Evolutionary conservation across 495 filamentous ascomycete genomes (phyloP).

Genomic region (Xylaria nigripes): DNA sequence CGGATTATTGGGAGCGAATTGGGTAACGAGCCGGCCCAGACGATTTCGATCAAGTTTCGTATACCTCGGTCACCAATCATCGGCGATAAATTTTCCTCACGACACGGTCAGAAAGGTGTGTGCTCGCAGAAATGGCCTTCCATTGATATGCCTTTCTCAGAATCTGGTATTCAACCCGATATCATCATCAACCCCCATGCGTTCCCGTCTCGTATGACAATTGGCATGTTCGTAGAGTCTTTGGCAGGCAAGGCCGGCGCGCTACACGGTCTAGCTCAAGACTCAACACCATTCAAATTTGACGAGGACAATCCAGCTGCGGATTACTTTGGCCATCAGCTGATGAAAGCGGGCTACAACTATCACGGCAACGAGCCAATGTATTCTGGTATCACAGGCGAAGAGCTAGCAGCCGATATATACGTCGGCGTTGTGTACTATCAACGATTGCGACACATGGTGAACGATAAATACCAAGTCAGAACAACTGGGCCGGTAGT

Average conservation of each 20-base stretch:
- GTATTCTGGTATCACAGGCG: constrained; percentile 91
- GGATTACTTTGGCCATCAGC: constrained; percentile 93
- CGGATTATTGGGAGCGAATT: constrained; percentile 76
- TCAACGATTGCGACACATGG: constrained; percentile 96
- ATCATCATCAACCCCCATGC: constrained; percentile 99
- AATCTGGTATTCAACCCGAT: constrained; percentile 93
- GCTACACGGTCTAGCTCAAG: constrained; percentile 88
- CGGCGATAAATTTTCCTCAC: constrained; percentile 96
- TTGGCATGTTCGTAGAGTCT: constrained; percentile 98
- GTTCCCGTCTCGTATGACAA: constrained; percentile 99
- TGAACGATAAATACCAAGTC: constrained; percentile 99
- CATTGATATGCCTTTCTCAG: constrained; percentile 93
- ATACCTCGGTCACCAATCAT: constrained; percentile 86
- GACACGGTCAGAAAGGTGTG: constrained; percentile 97
- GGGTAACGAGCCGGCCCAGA: constrained; percentile 73
- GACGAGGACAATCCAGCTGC: constrained; percentile 84
- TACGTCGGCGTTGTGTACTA: constrained; percentile 97
- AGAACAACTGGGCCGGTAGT: constrained; percentile 90
- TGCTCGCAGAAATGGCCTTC: constrained; percentile 94
- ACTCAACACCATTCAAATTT: constrained; percentile 90
- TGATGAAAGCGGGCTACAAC: constrained; percentile 90
- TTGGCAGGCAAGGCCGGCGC: constrained; percentile 91
- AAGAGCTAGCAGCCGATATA: constrained; percentile 90
- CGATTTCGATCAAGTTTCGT: constrained; percentile 84
- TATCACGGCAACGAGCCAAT: constrained; percentile 98